phyloP scores from a whole-genome alignment of 805 yeast species.

The Metschnikowia kofuensis region DNA sequence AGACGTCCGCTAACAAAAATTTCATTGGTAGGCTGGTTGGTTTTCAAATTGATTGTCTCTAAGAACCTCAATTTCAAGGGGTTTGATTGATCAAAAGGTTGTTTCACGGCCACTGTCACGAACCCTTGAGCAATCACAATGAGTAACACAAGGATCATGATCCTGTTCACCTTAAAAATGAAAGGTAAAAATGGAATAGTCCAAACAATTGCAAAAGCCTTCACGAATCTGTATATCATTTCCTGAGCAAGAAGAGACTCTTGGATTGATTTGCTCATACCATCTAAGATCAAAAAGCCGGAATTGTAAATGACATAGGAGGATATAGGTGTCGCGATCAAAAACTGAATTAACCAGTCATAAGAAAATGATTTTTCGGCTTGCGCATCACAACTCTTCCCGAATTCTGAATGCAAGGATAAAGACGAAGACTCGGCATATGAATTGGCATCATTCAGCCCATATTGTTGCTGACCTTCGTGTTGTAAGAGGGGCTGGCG shows the following conservation, averaged over 20 bases:
- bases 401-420: slow-evolving; percentile 19
- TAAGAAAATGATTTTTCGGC: slow-evolving; percentile 50
- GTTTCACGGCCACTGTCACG: slow-evolving; percentile 33
- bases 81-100: slow-evolving; percentile 57
- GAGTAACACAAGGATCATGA: slow-evolving; percentile 40
- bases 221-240: slow-evolving; percentile 28
- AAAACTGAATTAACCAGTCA: slow-evolving; percentile 79
- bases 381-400: slow-evolving; percentile 21
- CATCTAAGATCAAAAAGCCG: slow-evolving; percentile 59
- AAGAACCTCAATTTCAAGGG: slow-evolving; percentile 75
- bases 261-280: slow-evolving; percentile 66
- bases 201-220: slow-evolving; percentile 30
- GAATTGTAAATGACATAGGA: slow-evolving; percentile 52
- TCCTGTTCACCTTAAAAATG: slow-evolving; percentile 60
- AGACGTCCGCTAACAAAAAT: slow-evolving; percentile 52
- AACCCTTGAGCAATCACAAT: slow-evolving; percentile 35
- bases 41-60: slow-evolving; percentile 54
- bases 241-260: slow-evolving; percentile 52
- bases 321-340: slow-evolving; percentile 64
- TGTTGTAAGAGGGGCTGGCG: slow-evolving; percentile 32
- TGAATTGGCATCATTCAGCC: slow-evolving; percentile 13
- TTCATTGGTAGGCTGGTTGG: slow-evolving; percentile 25
- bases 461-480: slow-evolving; percentile 14
- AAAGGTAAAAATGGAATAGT: slow-evolving; percentile 61
- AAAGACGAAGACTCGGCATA: slow-evolving; percentile 22